Conservation (phyloP, 768 basidiomycete genomes). For the Sporobolomyces pararoseus region DNA sequence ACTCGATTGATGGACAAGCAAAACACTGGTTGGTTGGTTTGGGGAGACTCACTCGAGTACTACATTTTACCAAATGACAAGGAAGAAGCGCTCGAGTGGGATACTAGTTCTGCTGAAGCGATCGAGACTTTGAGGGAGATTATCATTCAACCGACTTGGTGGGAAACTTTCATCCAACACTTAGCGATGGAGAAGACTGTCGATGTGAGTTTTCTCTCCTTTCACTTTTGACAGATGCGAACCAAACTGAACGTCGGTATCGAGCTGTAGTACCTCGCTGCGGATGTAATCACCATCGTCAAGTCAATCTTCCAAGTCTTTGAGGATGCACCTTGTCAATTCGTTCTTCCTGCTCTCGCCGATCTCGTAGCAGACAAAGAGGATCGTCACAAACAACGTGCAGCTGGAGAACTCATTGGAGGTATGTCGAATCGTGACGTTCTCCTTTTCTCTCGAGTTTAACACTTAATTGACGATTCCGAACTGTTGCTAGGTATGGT, state of each 20-base stretch:
- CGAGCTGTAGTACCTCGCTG: conserved; percentile 33
- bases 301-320: conserved; percentile 65
- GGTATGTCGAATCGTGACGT: conserved; percentile 12
- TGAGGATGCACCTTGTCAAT: conserved; percentile 65
- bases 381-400: conserved; percentile 81
- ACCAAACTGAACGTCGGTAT: background rate
- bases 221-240: background rate
- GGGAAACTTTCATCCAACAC: conserved; percentile 40
- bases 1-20: conserved; percentile 48
- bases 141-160: conserved; percentile 38
- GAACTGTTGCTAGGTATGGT: conserved; percentile 40
- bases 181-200: conserved; percentile 43
- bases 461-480: background rate
- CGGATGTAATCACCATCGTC: conserved; percentile 51
- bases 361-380: conserved; percentile 61
- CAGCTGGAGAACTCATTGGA: conserved; percentile 76
- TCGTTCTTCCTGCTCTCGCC: conserved; percentile 58
- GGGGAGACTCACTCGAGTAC: conserved; percentile 49
- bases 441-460: too few species aligned
- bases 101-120: conserved; percentile 30
- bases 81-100: conserved; percentile 31
- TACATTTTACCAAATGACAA: conserved; percentile 37
- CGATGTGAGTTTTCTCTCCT: conserved; percentile 13
- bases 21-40: conserved; percentile 51
- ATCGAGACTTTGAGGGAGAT: conserved; percentile 26